Conservation (phyloP, 2,329 filamentous ascomycete species). For the Neofusicoccum umdonicola region DNA sequence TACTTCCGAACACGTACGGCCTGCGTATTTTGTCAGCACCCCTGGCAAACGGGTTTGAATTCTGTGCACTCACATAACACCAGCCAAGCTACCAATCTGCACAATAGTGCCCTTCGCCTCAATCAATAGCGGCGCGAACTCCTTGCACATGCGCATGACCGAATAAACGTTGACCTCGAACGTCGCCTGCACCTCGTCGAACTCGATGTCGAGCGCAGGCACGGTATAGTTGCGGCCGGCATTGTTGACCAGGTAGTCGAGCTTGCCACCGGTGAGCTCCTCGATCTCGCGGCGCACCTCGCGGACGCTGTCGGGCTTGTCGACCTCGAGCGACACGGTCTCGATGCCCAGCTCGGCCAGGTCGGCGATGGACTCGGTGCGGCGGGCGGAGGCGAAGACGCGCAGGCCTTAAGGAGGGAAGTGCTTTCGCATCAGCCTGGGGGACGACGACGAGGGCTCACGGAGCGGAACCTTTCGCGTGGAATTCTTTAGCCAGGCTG, state of each 20-base stretch:
- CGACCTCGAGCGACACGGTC: conserved; percentile 55
- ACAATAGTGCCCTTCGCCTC: conserved; percentile 46
- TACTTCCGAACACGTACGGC: conserved; percentile 40
- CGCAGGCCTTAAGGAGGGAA: conserved; percentile 41
- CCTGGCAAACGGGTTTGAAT: background rate
- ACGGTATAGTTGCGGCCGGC: conserved; percentile 57
- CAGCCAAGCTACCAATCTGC: conserved; percentile 46
- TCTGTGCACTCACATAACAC: conserved; percentile 31
- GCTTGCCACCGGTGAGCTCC: conserved; percentile 45
- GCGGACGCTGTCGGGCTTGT: conserved; percentile 48
- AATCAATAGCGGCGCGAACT: conserved; percentile 55
- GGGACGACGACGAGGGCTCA: background rate
- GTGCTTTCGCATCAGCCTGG: conserved; percentile 1
- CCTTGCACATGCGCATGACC: conserved; percentile 58
- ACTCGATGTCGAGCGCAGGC: conserved; percentile 55
- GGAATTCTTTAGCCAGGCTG: conserved; percentile 57
- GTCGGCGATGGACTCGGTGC: conserved; percentile 49
- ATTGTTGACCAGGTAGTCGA: conserved; percentile 61
- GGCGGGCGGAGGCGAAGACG: conserved; percentile 59
- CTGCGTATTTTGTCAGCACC: background rate
- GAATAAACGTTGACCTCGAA: conserved; percentile 58
- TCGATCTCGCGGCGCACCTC: conserved; percentile 48
- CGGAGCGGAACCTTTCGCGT: conserved; percentile 37
- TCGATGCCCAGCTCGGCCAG: conserved; percentile 52
- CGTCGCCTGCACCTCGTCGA: conserved; percentile 45